phyloP scores from a whole-genome alignment of 1,139 yeast genomes.

The Candida sp. region DNA sequence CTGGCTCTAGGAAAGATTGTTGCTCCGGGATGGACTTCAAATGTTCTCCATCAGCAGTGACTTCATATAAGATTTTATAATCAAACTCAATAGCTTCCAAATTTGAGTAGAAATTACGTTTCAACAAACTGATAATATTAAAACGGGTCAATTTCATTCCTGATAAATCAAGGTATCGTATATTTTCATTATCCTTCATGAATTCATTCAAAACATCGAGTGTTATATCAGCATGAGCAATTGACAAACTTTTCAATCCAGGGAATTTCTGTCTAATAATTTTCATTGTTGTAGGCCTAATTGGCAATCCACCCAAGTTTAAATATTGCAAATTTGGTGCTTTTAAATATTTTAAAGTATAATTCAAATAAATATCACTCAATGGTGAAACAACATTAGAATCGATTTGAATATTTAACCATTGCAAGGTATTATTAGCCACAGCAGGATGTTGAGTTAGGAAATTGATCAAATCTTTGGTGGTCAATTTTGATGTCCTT shows the following conservation, averaged over 20 bases:
- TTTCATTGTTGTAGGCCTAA: constrained; percentile 49
- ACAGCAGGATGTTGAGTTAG: constrained; percentile 73
- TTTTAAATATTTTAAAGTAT: constrained; percentile 50
- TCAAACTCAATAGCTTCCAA: constrained; percentile 39
- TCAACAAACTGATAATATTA: constrained; percentile 21
- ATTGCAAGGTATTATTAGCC: constrained; percentile 50
- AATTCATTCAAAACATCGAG: constrained; percentile 48
- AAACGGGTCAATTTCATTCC: constrained; percentile 32
- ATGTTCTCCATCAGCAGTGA: constrained; percentile 34
- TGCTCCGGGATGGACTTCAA: constrained; percentile 28
- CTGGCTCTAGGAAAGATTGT: constrained; percentile 22
- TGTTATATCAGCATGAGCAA: constrained; percentile 56
- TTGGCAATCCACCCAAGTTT: constrained; percentile 76
- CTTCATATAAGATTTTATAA: constrained; percentile 35
- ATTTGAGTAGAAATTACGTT: constrained; percentile 22
- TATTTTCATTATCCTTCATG: constrained; percentile 24
- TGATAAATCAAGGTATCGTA: constrained; percentile 36
- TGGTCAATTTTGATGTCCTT: constrained; percentile 73
- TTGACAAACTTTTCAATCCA: constrained; percentile 56
- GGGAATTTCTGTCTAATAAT: constrained; percentile 55
- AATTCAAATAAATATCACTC: constrained; percentile 55
- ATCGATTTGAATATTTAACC: constrained; percentile 80
- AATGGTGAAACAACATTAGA: constrained; percentile 64
- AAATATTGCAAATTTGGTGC: constrained; percentile 53
- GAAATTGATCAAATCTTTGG: constrained; percentile 70